A percentile compares a stretch with the other conserved stretches of the same genome.
Evolutionary conservation across 805 yeast genomes (phyloP).

Genomic region (Yarrowia sp.): DNA sequence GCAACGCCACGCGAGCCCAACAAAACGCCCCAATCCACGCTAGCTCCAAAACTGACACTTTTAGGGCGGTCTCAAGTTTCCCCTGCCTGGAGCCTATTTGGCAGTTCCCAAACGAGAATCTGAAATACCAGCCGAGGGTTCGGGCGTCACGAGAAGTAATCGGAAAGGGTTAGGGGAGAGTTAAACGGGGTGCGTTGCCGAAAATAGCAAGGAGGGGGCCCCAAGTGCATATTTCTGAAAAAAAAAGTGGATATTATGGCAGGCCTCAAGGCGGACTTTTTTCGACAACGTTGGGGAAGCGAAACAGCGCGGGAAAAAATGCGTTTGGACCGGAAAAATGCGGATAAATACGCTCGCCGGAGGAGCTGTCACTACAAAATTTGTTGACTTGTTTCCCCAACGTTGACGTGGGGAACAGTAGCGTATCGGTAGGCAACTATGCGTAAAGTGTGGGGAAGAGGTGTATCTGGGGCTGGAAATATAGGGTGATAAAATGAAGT

Average conservation of each 20-base stretch:
- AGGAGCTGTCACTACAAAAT: not conserved
- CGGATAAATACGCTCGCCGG: not conserved
- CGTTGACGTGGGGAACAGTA: not conserved
- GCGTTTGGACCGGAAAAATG: not conserved
- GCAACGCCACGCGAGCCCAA: too few relatives aligned
- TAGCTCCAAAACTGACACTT: too few relatives aligned
- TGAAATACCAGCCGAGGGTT: not conserved
- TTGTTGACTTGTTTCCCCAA: not conserved
- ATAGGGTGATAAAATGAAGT: too few relatives aligned
- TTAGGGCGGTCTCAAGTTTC: too few relatives aligned
- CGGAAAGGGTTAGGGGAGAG: not conserved
- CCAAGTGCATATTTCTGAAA: not conserved
- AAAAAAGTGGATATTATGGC: too few relatives aligned
- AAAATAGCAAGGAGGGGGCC: constrained; percentile 5
- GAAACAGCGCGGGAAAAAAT: not conserved
- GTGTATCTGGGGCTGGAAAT: too few relatives aligned
- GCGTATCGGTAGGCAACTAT: not conserved
- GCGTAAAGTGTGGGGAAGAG: not conserved
- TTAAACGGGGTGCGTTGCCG: not conserved
- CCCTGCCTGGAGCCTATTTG: too few relatives aligned
- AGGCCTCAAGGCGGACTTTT: too few relatives aligned
- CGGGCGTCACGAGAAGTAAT: not conserved
- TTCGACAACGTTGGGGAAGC: too few relatives aligned
- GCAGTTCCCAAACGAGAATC: too few relatives aligned
- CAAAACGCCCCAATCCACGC: too few relatives aligned